Base-by-base conservation (phyloP, 2,329 filamentous ascomycete genomes). In the Purpureocillium takamizusanense region DNA sequence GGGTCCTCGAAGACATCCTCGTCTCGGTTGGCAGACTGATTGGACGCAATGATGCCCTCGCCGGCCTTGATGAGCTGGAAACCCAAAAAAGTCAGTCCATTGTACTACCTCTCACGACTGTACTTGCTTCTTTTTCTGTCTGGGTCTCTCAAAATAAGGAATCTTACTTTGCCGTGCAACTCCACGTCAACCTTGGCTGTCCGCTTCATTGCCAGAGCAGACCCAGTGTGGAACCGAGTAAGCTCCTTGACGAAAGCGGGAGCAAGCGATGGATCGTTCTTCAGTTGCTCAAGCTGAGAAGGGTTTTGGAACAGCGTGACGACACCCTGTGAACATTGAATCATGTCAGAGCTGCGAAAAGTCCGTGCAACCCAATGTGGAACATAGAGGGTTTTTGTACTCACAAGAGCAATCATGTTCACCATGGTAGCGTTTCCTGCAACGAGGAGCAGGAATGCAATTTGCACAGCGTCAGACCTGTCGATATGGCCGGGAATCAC, bases 351-450 rank as follows among this genome's bases (percentile, higher is more conserved):
- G n/a, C n/a, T n/a, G n/a, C n/a, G n/a, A n/a, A n/a, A n/a, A n/a
- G n/a, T n/a, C n/a, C n/a, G n/a, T n/a, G n/a, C n/a, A n/a, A n/a
- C n/a, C n/a, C n/a, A n/a, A n/a, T n/a, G n/a, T n/a, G n/a, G n/a
- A n/a, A n/a, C n/a, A n/a, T n/a, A n/a, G 21, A n/a, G 4, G 18
- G 13, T 16, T 10, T 15, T 11, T 3, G 9, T 16, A 38, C 52
- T n/a, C 40, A 64, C 65, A 25, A 71, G 53, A 1, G 60, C 56
- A 40, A 72, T 71, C 62, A 68, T 72, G 47, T 64, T 70, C 4
- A 72, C 62, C 63, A 72, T 67, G 1, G 70, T 71, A 0, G 69
- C 70, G 29, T 72, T 74, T 2, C 69, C 69, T 0, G 69, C 68
- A 2, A 70, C 67, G 2, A 73, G 59, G 5, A 72, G 54, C 7